These are phyloP conservation scores for Guillardia theta DNA, from an alignment of 78 protist species.

Conservation along the genomic window DNA sequence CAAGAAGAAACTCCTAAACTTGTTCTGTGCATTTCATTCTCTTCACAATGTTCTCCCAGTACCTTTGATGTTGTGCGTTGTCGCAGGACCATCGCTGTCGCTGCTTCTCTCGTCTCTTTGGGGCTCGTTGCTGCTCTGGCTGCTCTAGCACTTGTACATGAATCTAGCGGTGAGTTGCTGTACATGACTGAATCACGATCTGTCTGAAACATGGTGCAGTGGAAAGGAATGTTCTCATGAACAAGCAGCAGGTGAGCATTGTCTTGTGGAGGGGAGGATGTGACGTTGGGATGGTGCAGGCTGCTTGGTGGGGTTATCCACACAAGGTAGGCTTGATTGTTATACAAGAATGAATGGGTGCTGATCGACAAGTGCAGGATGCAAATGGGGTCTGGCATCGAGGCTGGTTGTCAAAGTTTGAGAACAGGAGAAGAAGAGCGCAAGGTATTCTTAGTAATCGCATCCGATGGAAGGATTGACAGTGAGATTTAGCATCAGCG, in stretches of 20 bases:
- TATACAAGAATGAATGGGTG: too few relatives aligned
- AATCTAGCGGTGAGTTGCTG: background rate
- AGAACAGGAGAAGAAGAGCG: too few relatives aligned
- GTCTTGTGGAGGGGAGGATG: too few relatives aligned
- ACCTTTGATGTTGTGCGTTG: background rate
- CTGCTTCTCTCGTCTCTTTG: background rate
- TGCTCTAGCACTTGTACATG: background rate
- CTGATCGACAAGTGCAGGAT: too few relatives aligned
- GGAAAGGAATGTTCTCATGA: background rate
- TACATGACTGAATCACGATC: background rate
- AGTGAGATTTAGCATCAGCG: background rate
- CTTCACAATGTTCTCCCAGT: background rate
- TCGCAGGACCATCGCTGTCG: background rate
- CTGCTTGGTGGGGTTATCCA: background rate
- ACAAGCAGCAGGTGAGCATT: too few relatives aligned
- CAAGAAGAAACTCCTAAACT: background rate
- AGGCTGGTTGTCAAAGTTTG: background rate
- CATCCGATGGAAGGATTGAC: background rate
- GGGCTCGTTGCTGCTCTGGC: background rate
- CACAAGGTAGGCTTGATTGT: too few relatives aligned
- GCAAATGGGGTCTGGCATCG: background rate
- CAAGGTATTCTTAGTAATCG: too few relatives aligned
- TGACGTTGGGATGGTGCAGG: too few relatives aligned
- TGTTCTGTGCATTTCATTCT: background rate
- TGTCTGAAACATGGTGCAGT: too few relatives aligned